Percentiles rank a stretch among this genome's conserved stretches.
Conservation (phyloP, 768 basidiomycete species). For the Mycena maculata region DNA sequence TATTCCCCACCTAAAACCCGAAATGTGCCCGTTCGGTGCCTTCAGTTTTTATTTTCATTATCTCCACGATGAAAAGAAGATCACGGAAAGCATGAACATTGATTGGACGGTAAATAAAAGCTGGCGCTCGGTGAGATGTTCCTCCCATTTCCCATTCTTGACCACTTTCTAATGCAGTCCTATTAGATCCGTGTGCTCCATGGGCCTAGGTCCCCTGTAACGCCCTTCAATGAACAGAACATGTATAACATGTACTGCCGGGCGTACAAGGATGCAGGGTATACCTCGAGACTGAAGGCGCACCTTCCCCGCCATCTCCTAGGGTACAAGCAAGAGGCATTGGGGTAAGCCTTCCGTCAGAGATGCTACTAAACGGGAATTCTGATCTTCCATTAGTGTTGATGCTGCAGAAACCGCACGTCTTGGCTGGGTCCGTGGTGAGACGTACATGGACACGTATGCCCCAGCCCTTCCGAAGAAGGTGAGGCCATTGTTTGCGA, state of each 20-base stretch:
- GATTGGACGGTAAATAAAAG: slow-evolving; percentile 4
- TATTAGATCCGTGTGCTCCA: slow-evolving; percentile 25
- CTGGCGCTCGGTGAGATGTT: neutral
- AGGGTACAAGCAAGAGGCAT: slow-evolving; percentile 27
- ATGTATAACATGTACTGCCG: slow-evolving; percentile 29
- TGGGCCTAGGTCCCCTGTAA: slow-evolving; percentile 31
- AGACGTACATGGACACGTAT: no score
- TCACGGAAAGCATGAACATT: slow-evolving; percentile 21
- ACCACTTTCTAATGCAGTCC: no score
- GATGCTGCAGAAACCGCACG: no score
- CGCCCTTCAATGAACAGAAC: slow-evolving; percentile 36
- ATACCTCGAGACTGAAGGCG: slow-evolving; percentile 36
- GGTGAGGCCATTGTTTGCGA: no score
- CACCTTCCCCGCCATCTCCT: slow-evolving; percentile 41
- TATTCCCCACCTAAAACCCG: slow-evolving; percentile 41
- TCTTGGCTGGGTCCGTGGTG: no score
- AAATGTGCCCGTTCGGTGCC: slow-evolving; percentile 40
- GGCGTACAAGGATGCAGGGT: slow-evolving; percentile 32
- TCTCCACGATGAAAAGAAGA: slow-evolving; percentile 38
- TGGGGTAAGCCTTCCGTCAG: no score
- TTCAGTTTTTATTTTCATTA: slow-evolving; percentile 44
- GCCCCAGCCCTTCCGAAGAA: no score
- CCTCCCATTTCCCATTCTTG: neutral
- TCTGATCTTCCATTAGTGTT: no score
- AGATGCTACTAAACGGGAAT: no score